Percentiles rank a stretch among this genome's conserved stretches.
Evolutionary conservation across 1,139 yeast species (phyloP).

Genomic region (Geotrichum carabidarum): DNA sequence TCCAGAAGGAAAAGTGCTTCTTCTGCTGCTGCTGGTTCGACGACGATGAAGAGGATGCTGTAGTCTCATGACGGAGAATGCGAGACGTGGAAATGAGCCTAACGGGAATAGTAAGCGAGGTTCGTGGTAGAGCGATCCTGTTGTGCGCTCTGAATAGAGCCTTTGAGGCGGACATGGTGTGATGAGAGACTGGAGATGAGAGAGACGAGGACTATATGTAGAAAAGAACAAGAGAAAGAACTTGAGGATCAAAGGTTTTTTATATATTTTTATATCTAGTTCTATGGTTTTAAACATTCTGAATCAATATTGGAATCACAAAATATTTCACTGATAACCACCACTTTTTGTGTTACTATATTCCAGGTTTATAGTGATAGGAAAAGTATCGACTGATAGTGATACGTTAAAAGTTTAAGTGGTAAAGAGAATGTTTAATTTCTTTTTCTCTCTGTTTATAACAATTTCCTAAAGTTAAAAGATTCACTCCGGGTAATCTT

Average conservation of each 20-base stretch:
- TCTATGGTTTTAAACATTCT: background rate
- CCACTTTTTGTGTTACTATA: background rate
- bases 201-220: background rate
- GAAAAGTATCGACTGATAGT: too few relatives aligned
- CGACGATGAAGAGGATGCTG: background rate
- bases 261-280: too few relatives aligned
- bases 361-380: too few relatives aligned
- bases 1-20: constrained; percentile 24
- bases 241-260: background rate
- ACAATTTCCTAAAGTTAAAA: background rate
- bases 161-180: constrained; percentile 1
- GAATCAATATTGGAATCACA: background rate
- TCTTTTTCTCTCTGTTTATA: too few relatives aligned
- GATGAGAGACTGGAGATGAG: background rate
- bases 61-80: background rate
- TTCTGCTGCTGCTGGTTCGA: background rate
- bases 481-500: background rate
- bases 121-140: background rate
- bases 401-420: too few relatives aligned
- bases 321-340: background rate
- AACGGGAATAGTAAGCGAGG: background rate
- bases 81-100: constrained; percentile 11
- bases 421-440: too few relatives aligned
- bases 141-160: constrained; percentile 8
- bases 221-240: background rate